Evolutionary conservation across 495 filamentous ascomycete species (phyloP), one percentile per base, ranked within the genome.

Genomic region (Penicillium dipodomyicola): DNA sequence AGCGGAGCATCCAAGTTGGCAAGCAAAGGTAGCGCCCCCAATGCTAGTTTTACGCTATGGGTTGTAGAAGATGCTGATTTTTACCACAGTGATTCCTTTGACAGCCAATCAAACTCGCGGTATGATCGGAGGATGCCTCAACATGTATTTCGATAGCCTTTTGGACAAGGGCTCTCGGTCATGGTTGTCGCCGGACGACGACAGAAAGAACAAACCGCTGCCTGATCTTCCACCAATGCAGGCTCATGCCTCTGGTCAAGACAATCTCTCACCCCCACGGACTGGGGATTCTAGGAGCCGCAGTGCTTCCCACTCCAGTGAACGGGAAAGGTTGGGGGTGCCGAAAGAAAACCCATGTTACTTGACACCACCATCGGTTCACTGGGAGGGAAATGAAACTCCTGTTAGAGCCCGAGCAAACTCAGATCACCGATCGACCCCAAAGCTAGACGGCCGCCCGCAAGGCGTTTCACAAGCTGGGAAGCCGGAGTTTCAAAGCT

Each of bases 41-140:
- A 12, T 29, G 33, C 20, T 19, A 14, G 7, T 25, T 12, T 20
- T 17, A 20, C 22, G 3, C 12, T 5, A 40, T 15, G 15, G 11
- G n/a, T 23, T 4, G 11, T n/a, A 17, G 19, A 43, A 33, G 2
- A 35, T 42, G 48, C 57, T 66, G 52, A 66, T 19, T 19, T 25
- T 23, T 1, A 35, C 12, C 35, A 7, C 49, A 80, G 74, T 67
- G 22, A 30, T 67, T 19, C 68, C 69, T 37, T 49, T 84, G 49
- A 80, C 79, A 2, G 51, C 78, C 41, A 77, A 79, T 44, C 69
- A 73, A 58, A 82, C 82, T 22, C 75, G 68, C 58, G 61, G 66
- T 12, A 71, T 86, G 40, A 75, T 85, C 39, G 80, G 83, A 49
- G 69, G 71, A 44, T 86, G 82, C 64, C 63, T 85, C 7, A 71